These are phyloP conservation scores for Colletotrichum aenigma DNA, from an alignment of 2,329 filamentous ascomycete genomes.

Conservation along the genomic window DNA sequence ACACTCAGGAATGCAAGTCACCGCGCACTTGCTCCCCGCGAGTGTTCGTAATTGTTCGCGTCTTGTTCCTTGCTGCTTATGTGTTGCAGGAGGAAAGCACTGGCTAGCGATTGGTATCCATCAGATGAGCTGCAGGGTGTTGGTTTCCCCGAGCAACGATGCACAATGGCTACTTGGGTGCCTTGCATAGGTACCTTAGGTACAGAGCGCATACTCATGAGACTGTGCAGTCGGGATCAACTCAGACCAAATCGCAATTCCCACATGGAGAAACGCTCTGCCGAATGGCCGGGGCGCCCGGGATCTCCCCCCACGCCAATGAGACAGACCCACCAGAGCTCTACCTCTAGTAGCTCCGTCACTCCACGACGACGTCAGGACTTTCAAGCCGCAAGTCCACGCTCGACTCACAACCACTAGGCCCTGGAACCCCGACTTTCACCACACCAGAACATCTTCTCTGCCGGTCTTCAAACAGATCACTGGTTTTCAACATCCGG, in stretches of 20 bases:
- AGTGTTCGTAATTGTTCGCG: not conserved
- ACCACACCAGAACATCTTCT: not conserved
- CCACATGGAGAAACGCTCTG: conserved; percentile 11
- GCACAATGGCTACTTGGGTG: not conserved
- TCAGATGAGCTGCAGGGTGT: not conserved
- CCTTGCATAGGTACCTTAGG: not conserved
- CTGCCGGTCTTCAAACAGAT: not conserved
- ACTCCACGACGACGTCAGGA: conserved; percentile 6
- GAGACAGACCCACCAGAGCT: conserved; percentile 12
- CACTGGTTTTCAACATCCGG: not conserved
- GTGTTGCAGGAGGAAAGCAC: not conserved
- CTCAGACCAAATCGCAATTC: not conserved
- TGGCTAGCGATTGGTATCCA: not conserved
- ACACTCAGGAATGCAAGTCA: not conserved
- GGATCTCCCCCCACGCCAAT: not conserved
- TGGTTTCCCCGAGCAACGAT: not conserved
- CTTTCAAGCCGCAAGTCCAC: not conserved
- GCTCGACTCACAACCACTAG: not conserved
- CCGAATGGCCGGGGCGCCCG: not conserved
- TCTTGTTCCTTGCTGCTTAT: not conserved
- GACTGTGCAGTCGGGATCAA: not conserved
- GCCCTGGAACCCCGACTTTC: not conserved
- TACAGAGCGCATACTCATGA: not conserved
- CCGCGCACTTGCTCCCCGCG: not conserved
- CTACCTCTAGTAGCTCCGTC: not conserved